Conservation (phyloP, 495 filamentous ascomycete genomes). For the Penicillium canescens region DNA sequence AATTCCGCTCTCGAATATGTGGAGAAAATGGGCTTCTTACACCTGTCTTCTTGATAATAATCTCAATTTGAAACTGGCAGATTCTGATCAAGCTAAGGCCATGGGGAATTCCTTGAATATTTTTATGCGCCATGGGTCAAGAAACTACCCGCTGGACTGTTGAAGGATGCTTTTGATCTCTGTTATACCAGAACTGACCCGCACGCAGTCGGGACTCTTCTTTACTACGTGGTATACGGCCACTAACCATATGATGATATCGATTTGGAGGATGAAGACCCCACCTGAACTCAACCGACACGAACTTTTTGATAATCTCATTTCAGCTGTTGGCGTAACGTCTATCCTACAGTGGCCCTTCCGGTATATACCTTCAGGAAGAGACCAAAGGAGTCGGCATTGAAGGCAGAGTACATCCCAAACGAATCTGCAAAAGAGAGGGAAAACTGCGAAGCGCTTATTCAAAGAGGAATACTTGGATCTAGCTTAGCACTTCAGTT, state of each 20-base stretch:
- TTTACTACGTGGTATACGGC: slow-evolving; percentile 33
- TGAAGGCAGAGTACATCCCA: slow-evolving; percentile 14
- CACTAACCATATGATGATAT: slow-evolving; percentile 32
- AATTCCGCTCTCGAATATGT: slow-evolving; percentile 21
- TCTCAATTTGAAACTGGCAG: slow-evolving; percentile 25
- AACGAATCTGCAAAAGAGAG: slow-evolving; percentile 23
- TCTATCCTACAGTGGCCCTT: slow-evolving; percentile 28
- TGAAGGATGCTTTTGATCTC: slow-evolving; percentile 22
- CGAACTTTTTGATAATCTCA: slow-evolving; percentile 21
- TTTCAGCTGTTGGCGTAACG: slow-evolving; percentile 27
- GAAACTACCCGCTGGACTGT: slow-evolving; percentile 20
- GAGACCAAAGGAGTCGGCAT: slow-evolving; percentile 18
- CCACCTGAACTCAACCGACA: slow-evolving; percentile 21
- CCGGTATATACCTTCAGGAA: slow-evolving; percentile 22
- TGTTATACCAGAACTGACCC: slow-evolving; percentile 29
- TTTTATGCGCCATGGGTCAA: slow-evolving; percentile 19
- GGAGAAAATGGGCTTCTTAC: slow-evolving; percentile 21
- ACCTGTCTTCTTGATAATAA: slow-evolving; percentile 21
- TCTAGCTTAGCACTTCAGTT: slow-evolving; percentile 22
- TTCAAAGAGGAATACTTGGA: slow-evolving; percentile 19
- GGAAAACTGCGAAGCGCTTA: slow-evolving; percentile 20
- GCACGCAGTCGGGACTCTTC: slow-evolving; percentile 28
- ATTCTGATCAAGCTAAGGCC: slow-evolving; percentile 24
- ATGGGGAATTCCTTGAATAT: slow-evolving; percentile 24
- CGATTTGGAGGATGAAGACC: slow-evolving; percentile 24